Conservation (phyloP, 805 yeast species). For the Nakazawaea sp. region DNA sequence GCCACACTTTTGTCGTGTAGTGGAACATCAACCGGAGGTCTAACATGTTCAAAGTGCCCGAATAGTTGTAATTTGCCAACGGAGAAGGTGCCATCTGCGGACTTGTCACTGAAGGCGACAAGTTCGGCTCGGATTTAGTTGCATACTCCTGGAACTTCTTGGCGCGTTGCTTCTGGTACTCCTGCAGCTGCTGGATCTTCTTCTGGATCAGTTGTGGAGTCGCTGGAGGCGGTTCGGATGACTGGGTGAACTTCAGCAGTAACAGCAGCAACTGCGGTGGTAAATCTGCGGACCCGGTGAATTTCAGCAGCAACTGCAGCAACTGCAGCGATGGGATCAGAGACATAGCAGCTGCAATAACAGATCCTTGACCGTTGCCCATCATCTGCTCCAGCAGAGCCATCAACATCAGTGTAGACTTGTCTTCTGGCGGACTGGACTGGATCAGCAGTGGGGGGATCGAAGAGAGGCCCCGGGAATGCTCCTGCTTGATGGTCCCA, state of each 20-base stretch:
- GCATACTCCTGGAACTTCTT: conserved; percentile 11
- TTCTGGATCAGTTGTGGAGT: conserved; percentile 10
- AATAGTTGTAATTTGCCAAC: conserved; percentile 10
- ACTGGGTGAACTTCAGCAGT: conserved; percentile 8
- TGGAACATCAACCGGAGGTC: conserved; percentile 84
- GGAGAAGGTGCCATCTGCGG: conserved; percentile 2
- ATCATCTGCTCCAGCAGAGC: no score
- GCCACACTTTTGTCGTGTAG: conserved; percentile 78
- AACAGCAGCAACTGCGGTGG: background rate
- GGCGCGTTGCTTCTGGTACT: conserved; percentile 6
- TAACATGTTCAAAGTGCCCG: conserved; percentile 49
- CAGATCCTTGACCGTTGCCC: no score
- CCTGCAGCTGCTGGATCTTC: conserved; percentile 7
- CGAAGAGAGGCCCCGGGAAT: background rate
- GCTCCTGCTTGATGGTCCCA: background rate
- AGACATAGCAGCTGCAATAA: background rate
- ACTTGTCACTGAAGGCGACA: conserved; percentile 6
- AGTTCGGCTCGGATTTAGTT: conserved; percentile 9
- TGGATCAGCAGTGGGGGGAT: background rate
- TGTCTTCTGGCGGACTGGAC: background rate
- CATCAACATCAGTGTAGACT: background rate
- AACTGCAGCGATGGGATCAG: background rate
- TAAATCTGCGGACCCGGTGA: background rate
- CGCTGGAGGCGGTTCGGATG: conserved; percentile 8
- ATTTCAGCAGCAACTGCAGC: background rate